phyloP scores from a whole-genome alignment of 345 rosid species.

The Aurinia saxatilis region DNA sequence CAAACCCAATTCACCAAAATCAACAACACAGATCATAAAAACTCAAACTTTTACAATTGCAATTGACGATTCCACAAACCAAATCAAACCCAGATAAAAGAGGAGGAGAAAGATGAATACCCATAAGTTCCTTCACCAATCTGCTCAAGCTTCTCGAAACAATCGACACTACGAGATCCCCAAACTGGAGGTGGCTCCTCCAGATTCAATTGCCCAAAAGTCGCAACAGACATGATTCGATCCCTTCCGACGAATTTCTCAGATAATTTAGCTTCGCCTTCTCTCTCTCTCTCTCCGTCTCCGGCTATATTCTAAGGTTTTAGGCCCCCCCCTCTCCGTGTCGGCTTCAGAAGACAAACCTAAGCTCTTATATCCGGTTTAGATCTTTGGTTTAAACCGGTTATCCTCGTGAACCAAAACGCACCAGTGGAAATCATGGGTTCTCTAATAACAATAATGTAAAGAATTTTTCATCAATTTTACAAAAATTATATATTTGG shows the following conservation, averaged over 20 bases:
- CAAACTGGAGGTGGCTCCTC: constrained; percentile 43
- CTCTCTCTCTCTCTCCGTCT: no score
- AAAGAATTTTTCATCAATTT: no score
- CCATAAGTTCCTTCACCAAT: constrained; percentile 81
- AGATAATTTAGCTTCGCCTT: background rate
- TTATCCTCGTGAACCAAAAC: no score
- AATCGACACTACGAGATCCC: constrained; percentile 67
- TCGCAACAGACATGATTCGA: constrained; percentile 42
- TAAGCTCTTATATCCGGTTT: no score
- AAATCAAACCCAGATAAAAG: background rate
- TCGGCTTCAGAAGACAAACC: no score
- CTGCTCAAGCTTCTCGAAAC: constrained; percentile 67
- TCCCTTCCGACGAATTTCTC: background rate
- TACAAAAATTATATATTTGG: no score
- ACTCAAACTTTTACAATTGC: background rate
- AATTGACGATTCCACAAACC: background rate
- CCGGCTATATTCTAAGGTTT: no score
- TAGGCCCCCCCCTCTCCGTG: no score
- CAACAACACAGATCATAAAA: background rate
- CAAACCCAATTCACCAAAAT: background rate
- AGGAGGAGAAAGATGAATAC: constrained; percentile 22
- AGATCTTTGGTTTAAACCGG: no score
- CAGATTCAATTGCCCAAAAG: constrained; percentile 45
- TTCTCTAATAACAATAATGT: no score
- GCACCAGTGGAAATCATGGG: no score